A percentile compares a stretch with the other conserved stretches of the same genome.
phyloP scores from a whole-genome alignment of 345 rosid species.

The Eutrema yunnanense region DNA sequence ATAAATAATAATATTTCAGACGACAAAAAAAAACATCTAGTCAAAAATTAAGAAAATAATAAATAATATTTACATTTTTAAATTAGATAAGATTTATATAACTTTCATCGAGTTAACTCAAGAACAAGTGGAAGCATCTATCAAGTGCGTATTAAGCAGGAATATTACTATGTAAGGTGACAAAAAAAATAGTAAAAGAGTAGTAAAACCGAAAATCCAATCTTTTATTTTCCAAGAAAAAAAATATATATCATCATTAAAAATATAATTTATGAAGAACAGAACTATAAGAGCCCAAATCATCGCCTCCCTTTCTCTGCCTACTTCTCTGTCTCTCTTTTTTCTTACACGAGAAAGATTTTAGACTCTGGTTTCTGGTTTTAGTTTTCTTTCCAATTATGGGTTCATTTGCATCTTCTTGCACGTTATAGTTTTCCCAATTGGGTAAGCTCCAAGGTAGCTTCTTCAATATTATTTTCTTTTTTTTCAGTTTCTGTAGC shows the following conservation, averaged over 20 bases:
- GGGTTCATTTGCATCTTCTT: conserved; percentile 20
- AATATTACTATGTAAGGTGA: not conserved
- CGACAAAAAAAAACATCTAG: too few species aligned
- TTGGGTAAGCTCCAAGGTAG: conserved; percentile 33
- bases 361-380: conserved; percentile 2
- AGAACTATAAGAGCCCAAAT: conserved; percentile 10
- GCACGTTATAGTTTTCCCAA: conserved; percentile 27
- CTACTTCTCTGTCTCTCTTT: not conserved
- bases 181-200: not conserved
- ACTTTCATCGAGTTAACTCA: not conserved
- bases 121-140: not conserved
- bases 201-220: not conserved
- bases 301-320: conserved; percentile 10
- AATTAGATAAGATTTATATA: not conserved
- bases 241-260: not conserved
- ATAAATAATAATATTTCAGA: too few species aligned
- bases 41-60: too few species aligned
- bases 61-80: too few species aligned
- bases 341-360: not conserved
- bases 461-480: not conserved
- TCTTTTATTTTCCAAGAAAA: not conserved
- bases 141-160: not conserved
- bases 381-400: conserved; percentile 22
- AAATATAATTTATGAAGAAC: not conserved
- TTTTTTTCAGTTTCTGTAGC: not conserved